Evolutionary conservation across 306 rosid genomes (phyloP).

Genomic region (Pachyrhizus erosus): DNA sequence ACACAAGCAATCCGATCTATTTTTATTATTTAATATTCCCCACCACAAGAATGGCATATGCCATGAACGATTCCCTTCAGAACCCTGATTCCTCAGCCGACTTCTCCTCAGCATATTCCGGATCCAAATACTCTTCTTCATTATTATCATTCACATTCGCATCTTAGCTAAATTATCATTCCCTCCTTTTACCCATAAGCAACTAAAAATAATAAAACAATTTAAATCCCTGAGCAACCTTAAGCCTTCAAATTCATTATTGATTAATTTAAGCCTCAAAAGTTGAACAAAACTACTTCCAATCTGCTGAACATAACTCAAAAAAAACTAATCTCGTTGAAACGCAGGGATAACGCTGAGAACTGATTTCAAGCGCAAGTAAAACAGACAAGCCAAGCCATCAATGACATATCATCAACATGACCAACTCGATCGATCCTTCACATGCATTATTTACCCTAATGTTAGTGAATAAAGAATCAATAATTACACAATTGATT

Average conservation of each 20-base stretch:
- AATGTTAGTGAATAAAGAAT: neutral
- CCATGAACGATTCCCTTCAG: conserved; percentile 40
- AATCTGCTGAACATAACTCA: neutral
- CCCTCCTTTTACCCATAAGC: neutral
- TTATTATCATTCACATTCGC: no score
- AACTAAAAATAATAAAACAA: no score
- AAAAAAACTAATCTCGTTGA: neutral
- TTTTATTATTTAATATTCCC: neutral
- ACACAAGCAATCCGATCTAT: neutral
- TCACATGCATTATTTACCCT: neutral
- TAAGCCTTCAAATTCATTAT: neutral
- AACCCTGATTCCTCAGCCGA: conserved; percentile 22
- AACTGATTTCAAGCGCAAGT: neutral
- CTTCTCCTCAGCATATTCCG: conserved; percentile 24
- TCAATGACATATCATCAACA: no score
- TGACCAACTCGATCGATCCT: no score
- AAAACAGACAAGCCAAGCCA: neutral
- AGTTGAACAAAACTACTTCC: neutral
- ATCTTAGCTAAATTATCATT: no score
- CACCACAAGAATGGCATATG: conserved; percentile 36
- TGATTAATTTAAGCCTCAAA: neutral
- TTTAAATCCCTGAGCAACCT: neutral
- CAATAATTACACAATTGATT: neutral
- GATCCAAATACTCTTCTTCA: neutral
- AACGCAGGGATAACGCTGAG: neutral